phyloP scores from a whole-genome alignment of 140 eudicot genomes.

The Senecio squalidus region DNA sequence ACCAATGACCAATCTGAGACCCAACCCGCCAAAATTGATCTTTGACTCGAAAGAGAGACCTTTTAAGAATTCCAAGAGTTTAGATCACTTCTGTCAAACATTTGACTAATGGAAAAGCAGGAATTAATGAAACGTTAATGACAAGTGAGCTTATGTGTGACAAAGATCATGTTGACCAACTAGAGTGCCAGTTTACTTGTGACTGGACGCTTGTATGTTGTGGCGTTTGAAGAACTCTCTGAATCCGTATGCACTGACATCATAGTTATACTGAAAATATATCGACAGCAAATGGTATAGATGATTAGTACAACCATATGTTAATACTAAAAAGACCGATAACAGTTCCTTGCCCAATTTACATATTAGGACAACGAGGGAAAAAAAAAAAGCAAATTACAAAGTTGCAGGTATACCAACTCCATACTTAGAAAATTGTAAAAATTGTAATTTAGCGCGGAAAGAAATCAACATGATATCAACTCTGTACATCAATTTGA shows the following conservation, averaged over 20 bases:
- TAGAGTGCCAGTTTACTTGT: neutral
- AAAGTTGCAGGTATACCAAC: neutral
- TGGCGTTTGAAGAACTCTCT: constrained; percentile 90
- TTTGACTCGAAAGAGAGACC: neutral
- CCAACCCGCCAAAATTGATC: neutral
- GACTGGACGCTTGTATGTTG: constrained; percentile 37
- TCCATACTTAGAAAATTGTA: neutral
- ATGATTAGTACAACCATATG: constrained; percentile 5
- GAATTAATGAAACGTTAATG: neutral
- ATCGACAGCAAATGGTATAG: neutral
- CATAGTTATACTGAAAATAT: constrained; percentile 65
- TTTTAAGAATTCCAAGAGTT: neutral
- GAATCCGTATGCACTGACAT: constrained; percentile 78
- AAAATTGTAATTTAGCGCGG: neutral
- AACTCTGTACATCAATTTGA: neutral
- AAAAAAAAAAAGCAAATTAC: neutral
- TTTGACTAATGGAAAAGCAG: neutral
- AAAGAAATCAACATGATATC: neutral
- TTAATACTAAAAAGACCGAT: neutral
- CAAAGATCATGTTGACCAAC: neutral
- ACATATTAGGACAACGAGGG: neutral
- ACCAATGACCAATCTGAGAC: neutral
- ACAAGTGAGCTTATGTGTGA: neutral
- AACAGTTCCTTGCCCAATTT: neutral
- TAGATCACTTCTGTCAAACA: neutral